phyloP scores from a whole-genome alignment of 2,329 filamentous ascomycete species.

The Esteya vermicola region DNA sequence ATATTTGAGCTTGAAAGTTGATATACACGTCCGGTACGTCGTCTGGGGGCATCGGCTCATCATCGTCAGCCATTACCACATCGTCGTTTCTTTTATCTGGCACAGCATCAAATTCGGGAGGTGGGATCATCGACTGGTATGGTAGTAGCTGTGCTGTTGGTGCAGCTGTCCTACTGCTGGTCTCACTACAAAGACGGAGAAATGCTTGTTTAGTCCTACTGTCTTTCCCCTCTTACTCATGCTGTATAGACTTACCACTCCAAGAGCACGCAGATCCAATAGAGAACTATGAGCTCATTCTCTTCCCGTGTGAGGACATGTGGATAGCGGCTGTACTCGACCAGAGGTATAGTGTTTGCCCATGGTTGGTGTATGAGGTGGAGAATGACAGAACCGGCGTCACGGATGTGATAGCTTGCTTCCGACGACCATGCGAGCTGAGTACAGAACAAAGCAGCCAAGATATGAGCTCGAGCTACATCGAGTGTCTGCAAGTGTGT shows the following conservation, averaged over 20 bases:
- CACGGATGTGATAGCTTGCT: constrained; percentile 4
- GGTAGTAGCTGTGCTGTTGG: constrained; percentile 6
- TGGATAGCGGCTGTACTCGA: constrained; percentile 3
- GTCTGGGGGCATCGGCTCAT: neutral
- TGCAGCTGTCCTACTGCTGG: constrained; percentile 1
- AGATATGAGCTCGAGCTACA: constrained; percentile 8
- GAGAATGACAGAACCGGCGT: constrained; percentile 3
- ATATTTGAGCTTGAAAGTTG: constrained; percentile 6
- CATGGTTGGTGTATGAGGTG: constrained; percentile 1
- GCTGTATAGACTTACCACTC: constrained; percentile 7
- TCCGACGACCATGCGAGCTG: constrained; percentile 7
- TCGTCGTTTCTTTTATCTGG: too few relatives aligned
- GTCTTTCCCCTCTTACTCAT: too few relatives aligned
- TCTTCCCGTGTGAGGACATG: constrained; percentile 3
- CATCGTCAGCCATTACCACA: neutral
- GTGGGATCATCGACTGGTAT: constrained; percentile 6
- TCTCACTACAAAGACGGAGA: neutral
- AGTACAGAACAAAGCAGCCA: constrained; percentile 9
- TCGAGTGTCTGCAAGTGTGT: constrained; percentile 2
- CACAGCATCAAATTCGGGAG: constrained; percentile 1
- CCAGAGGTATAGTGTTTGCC: neutral
- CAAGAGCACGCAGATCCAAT: constrained; percentile 9
- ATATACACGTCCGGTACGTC: neutral
- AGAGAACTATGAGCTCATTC: constrained; percentile 6
- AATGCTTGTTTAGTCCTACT: too few relatives aligned